phyloP scores from a whole-genome alignment of 805 yeast genomes.

The Teunomyces kruisii region DNA sequence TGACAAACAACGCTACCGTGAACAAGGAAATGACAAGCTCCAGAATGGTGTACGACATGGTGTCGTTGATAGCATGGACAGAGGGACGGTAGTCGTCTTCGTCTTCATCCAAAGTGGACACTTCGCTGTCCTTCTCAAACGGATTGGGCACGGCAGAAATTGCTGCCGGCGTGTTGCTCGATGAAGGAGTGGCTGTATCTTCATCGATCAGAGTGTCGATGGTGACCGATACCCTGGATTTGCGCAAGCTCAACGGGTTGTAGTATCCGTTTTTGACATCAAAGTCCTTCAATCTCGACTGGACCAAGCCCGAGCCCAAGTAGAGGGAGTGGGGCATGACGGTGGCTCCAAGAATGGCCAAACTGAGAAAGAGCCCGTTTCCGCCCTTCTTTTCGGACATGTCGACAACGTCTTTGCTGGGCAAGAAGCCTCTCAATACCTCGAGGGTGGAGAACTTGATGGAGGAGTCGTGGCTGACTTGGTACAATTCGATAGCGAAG shows the following conservation, averaged over 20 bases:
- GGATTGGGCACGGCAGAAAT: conserved; percentile 8
- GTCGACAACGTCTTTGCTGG: conserved; percentile 41
- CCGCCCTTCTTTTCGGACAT: conserved; percentile 21
- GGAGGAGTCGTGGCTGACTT: conserved; percentile 52
- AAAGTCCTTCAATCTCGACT: conserved; percentile 75
- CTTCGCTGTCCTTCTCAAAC: conserved; percentile 8
- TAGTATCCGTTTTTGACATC: conserved; percentile 67
- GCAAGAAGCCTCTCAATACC: conserved; percentile 67
- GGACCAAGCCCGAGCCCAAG: conserved; percentile 84
- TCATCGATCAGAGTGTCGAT: background rate
- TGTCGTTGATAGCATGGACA: conserved; percentile 72
- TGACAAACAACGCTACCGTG: conserved; percentile 89
- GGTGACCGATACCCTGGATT: background rate
- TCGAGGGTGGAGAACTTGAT: conserved; percentile 47
- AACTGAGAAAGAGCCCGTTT: conserved; percentile 67
- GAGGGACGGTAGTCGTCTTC: conserved; percentile 65
- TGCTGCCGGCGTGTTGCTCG: background rate
- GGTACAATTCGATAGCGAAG: conserved; percentile 73
- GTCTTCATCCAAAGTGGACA: conserved; percentile 22
- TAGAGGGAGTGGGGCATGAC: conserved; percentile 93
- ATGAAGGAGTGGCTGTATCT: background rate
- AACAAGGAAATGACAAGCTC: conserved; percentile 81
- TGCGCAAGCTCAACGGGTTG: conserved; percentile 1
- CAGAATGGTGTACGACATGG: conserved; percentile 76
- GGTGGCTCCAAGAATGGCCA: conserved; percentile 90